Conservation (phyloP, 176 grass and related monocot genomes). For the Miscanthus lutarioriparius region DNA sequence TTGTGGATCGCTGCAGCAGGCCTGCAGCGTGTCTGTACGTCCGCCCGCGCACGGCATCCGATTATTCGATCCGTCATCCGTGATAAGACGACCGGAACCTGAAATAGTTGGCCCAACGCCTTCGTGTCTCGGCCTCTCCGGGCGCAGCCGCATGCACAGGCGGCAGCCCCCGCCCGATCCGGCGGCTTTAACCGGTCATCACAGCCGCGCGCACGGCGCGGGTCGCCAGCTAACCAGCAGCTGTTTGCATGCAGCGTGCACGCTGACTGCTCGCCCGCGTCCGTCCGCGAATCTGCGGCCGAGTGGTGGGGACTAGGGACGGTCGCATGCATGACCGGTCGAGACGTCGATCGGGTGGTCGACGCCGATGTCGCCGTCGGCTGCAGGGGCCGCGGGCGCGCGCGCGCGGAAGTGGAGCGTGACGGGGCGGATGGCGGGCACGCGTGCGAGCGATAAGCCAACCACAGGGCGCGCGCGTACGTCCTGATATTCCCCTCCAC, state of each 20-base stretch:
- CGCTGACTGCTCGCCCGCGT: neutral
- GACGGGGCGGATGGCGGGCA: conserved; percentile 25
- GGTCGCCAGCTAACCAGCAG: neutral
- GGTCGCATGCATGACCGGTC: conserved; percentile 17
- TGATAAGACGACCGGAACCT: conserved; percentile 37
- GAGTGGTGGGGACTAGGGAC: conserved; percentile 20
- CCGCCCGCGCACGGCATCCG: neutral
- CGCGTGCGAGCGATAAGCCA: conserved; percentile 51
- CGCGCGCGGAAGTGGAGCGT: conserved; percentile 23
- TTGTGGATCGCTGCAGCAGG: neutral
- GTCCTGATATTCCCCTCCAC: conserved; percentile 44
- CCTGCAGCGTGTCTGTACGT: neutral
- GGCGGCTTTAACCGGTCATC: neutral
- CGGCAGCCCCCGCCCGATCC: neutral
- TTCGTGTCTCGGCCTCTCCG: conserved; percentile 13
- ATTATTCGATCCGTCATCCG: neutral
- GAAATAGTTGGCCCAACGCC: conserved; percentile 42
- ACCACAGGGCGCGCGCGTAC: conserved; percentile 20
- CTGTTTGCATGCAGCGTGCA: neutral
- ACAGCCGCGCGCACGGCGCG: neutral
- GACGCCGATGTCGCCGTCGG: conserved; percentile 40
- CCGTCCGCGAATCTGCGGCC: neutral
- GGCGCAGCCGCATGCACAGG: neutral
- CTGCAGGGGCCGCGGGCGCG: neutral
- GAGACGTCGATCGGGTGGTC: conserved; percentile 44